Conservation (phyloP, 1,284 basidiomycete genomes). For the Trametes polyzona region DNA sequence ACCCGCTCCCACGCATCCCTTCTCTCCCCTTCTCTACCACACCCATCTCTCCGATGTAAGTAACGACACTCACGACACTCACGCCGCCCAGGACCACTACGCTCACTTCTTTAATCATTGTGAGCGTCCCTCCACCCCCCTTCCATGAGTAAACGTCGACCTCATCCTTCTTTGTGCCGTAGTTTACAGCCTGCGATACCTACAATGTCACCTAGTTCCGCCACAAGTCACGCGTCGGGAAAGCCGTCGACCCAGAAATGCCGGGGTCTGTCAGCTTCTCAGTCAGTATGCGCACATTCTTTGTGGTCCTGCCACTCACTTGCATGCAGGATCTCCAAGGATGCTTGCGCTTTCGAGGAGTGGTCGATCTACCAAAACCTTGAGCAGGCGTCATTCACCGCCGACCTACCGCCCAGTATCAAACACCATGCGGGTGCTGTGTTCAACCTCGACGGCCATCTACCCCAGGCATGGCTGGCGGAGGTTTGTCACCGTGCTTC, state of each 20-base stretch:
- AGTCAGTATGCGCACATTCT: not conserved
- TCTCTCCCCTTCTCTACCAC: slow-evolving; percentile 2
- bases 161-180: not conserved
- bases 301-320: slow-evolving; percentile 1
- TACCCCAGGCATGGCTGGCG: slow-evolving; percentile 35
- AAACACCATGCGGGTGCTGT: slow-evolving; percentile 27
- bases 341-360: slow-evolving; percentile 35
- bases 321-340: slow-evolving; percentile 37
- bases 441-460: slow-evolving; percentile 30
- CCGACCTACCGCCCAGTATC: slow-evolving; percentile 35
- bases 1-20: slow-evolving; percentile 10
- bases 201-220: not conserved
- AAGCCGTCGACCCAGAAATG: not conserved
- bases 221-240: not conserved
- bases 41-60: slow-evolving; percentile 14
- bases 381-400: slow-evolving; percentile 32
- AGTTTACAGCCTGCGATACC: slow-evolving; percentile 1
- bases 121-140: slow-evolving; percentile 4
- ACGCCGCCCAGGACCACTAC: slow-evolving; percentile 1
- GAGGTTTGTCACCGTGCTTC: slow-evolving; percentile 22
- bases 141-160: too few relatives aligned
- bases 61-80: slow-evolving; percentile 20
- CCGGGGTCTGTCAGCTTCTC: slow-evolving; percentile 5
- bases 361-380: slow-evolving; percentile 38
- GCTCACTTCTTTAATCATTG: slow-evolving; percentile 14